phyloP scores from a whole-genome alignment of 768 basidiomycete species.

The Boletus barrowsii region DNA sequence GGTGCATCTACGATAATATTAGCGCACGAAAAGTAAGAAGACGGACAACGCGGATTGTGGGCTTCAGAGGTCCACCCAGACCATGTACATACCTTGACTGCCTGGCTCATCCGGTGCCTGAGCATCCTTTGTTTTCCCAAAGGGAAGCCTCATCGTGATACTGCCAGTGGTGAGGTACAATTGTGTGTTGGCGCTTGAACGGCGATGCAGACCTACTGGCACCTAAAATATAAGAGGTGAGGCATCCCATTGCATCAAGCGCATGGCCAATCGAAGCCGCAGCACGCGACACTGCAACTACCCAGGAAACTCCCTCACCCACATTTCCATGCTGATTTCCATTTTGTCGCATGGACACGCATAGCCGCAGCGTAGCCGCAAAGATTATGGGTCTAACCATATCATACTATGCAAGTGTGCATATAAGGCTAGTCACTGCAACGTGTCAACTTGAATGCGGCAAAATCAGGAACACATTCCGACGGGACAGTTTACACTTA shows the following conservation, averaged over 20 bases:
- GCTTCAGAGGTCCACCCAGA: not conserved
- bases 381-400: no score
- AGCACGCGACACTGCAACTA: not conserved
- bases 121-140: slow-evolving; percentile 1
- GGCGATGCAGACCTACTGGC: not conserved
- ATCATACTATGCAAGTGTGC: no score
- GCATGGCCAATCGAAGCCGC: slow-evolving; percentile 2
- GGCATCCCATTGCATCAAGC: not conserved
- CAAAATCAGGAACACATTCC: not conserved
- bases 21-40: not conserved
- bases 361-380: not conserved
- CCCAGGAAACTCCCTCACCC: not conserved
- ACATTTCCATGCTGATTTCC: no score
- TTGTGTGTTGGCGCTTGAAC: not conserved
- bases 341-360: not conserved
- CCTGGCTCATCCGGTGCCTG: not conserved
- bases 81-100: slow-evolving; percentile 5
- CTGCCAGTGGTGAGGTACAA: not conserved
- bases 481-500: not conserved
- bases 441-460: not conserved
- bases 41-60: not conserved
- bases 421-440: not conserved
- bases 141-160: slow-evolving; percentile 10
- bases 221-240: not conserved
- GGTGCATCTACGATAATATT: slow-evolving; percentile 3